Conservation (phyloP, 73 alveolate genomes). For the Paramecium biaurelia region DNA sequence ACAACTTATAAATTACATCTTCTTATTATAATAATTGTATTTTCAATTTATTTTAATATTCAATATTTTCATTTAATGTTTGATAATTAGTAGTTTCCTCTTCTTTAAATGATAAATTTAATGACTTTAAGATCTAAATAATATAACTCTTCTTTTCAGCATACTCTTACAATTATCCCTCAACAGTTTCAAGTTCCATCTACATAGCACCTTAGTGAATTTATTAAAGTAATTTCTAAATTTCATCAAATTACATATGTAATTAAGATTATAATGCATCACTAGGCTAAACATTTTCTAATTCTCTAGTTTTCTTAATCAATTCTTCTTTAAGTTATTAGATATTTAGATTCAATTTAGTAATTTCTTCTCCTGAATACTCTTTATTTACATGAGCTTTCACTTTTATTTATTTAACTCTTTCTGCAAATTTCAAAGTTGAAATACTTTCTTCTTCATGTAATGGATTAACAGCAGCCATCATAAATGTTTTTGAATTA, state of each 20-base stretch:
- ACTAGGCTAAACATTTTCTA: not conserved
- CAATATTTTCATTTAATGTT: not conserved
- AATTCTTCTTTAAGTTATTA: slow-evolving; percentile 39
- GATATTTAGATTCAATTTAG: not conserved
- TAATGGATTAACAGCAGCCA: slow-evolving; percentile 82
- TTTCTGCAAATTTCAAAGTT: slow-evolving; percentile 90
- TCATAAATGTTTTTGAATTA: slow-evolving; percentile 82
- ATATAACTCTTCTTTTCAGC: slow-evolving; percentile 5
- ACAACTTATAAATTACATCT: not conserved
- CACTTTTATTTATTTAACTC: slow-evolving; percentile 85
- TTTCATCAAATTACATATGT: slow-evolving; percentile 1
- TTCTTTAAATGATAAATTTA: not conserved
- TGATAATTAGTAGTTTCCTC: not conserved
- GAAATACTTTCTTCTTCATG: slow-evolving; percentile 87
- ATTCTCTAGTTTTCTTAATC: not conserved
- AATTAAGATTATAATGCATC: not conserved
- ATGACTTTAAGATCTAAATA: not conserved
- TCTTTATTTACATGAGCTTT: slow-evolving; percentile 86
- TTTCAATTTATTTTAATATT: not conserved
- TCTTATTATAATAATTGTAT: not conserved
- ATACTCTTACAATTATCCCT: not conserved
- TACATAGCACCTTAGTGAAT: not conserved
- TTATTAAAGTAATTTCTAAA: not conserved
- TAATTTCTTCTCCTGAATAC: slow-evolving; percentile 68
- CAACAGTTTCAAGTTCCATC: not conserved